Base-by-base conservation (phyloP, 2,329 filamentous ascomycete genomes). In the Alternaria angustiovoidea region DNA sequence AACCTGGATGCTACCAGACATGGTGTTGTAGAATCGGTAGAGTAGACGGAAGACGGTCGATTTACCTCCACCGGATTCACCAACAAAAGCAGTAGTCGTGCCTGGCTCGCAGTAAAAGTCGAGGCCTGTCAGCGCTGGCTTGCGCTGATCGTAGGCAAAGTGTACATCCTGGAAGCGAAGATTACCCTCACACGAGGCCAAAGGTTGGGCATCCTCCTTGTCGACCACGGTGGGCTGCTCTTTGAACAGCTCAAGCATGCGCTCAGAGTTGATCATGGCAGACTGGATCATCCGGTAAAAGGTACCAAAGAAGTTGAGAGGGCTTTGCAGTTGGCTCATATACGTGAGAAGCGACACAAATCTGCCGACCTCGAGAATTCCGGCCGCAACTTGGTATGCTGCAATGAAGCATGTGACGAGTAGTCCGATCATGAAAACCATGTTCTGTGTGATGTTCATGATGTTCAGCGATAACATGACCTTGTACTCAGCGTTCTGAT, bases 231-330 rank as follows among this genome's bases (percentile, higher is more conserved):
- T 96, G 0, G 95, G 94, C 70, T 93, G 89, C 72, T 98, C 95
- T 79, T 97, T 96, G 87, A 99, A 98, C 18, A 99, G 84, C 79
- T 98, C 95, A 55, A 99, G 82, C 77, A 99, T 89, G 18, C 95
- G 89, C 83, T 99, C 95, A 5, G 94, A 94, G 59, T 96, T 97
- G 74, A 99, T 98, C 90, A 99, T 92, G 54, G 94, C 92, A 69
- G 94, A 95, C 79, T 98, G 95, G 6, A 98, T 94, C 63, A 93
- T 95, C 51, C 94, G 88, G 79, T 98, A 99, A 77, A 98, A 98
- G 0, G 93, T 95, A 57, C 94, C 95, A 71, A 93, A 92, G 76
- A 91, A 92, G 65, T 88, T 88, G 54, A 93, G 82, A 2, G 90
- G 90, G 2, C 86, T 85, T 44, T 90, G 89, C 38, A 93, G 82